phyloP scores from a whole-genome alignment of 1,139 yeast species.

The Taphrina confusa region DNA sequence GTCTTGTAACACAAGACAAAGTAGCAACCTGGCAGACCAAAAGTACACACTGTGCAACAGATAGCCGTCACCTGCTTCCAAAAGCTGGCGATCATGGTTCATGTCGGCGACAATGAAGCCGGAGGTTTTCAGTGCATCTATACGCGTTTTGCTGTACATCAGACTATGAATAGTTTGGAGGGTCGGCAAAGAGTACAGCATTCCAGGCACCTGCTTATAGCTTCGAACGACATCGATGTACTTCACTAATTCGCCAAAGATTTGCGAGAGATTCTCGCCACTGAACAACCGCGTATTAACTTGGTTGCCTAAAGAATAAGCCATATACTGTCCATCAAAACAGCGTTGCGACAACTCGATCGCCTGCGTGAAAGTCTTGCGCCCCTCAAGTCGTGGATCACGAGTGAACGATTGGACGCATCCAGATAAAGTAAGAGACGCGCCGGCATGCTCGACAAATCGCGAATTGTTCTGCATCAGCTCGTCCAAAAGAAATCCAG shows the following conservation, averaged over 20 bases:
- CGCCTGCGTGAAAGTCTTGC: neutral
- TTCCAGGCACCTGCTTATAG: constrained; percentile 15
- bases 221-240: constrained; percentile 19
- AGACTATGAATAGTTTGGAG: constrained; percentile 13
- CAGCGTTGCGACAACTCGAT: constrained; percentile 12
- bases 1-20: constrained; percentile 1
- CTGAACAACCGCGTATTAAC: neutral
- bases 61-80: neutral
- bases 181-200: constrained; percentile 6
- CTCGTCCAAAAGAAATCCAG: constrained; percentile 9
- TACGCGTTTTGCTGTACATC: neutral
- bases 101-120: neutral
- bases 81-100: neutral
- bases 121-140: neutral
- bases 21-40: constrained; percentile 7
- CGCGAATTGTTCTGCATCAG: constrained; percentile 6
- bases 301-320: constrained; percentile 25
- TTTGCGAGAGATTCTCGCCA: constrained; percentile 1
- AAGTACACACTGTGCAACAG: constrained; percentile 12
- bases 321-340: constrained; percentile 25
- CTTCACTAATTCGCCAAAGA: neutral
- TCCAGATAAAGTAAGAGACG: constrained; percentile 12
- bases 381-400: constrained; percentile 11
- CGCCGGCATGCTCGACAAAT: neutral
- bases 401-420: constrained; percentile 1